Evolutionary conservation across 2,329 filamentous ascomycete genomes (phyloP), one percentile per base, ranked within the genome.

Genomic region (Phialocephala subalpina): DNA sequence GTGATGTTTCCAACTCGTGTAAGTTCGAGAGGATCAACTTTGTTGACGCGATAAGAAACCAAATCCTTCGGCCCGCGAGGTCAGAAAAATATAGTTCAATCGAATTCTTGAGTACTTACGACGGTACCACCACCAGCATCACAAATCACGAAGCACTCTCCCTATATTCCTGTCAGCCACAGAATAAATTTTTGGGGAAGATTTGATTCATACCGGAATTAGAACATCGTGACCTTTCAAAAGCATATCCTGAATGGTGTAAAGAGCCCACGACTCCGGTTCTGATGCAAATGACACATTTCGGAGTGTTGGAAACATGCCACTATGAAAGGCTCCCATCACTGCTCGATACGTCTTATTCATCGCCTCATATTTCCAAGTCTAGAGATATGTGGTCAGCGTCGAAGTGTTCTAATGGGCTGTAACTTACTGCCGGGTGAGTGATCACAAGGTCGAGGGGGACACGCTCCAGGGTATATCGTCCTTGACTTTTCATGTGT

Each of bases 51-150:
- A 35, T 59, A 64, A 8, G 62, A 64, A 6, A 55, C 62, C 33
- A 64, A 42, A 35, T 64, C 62, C 62, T 64, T 9, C 27, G 52
- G 52, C 18, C 11, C 8, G 7, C 27, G 5, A 2, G n/a, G 38
- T 55, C 11, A 63, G 60, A 14, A 22, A 42, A 22, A 3, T 49
- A 9, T 22, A 49, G 16, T 25, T 33, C 11, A 11, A 18, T 29
- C n/a, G 11, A 53, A 49, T 5, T 11, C 52, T 42, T 7, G 2
- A 12, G 9, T 33, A 58, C 62, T 64, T 59, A 64, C 62, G 4
- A 64, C 62, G 3, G 62, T 64, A 18, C 62, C 62, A 42, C 62
- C 62, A 38, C 62, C 62, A 40, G 55, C 40, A 35, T 60, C 58
- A 52, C 58, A 60, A 14, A 60, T 16, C 1, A 60, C 27, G 33